A percentile compares a stretch with the other conserved stretches of the same genome.
phyloP scores from a whole-genome alignment of 257 asterid genomes.

The Phtheirospermum japonicum region DNA sequence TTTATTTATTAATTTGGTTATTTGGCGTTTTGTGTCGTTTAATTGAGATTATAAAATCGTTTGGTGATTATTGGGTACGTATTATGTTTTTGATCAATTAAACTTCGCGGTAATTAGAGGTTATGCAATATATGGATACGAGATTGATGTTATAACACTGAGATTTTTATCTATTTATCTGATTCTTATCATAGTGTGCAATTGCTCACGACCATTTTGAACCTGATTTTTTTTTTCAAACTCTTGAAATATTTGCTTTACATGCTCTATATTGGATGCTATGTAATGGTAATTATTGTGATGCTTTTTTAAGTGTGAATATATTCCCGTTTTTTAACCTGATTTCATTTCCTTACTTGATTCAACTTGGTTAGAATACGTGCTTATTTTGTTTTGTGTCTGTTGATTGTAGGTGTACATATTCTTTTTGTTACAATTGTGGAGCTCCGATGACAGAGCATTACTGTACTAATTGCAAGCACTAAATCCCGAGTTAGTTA shows the following conservation, averaged over 20 bases:
- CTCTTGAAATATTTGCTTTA: too few relatives aligned
- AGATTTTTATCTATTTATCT: neutral
- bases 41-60: too few relatives aligned
- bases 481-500: neutral
- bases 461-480: neutral
- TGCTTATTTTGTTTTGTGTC: neutral
- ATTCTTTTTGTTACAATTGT: constrained; percentile 60
- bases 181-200: too few relatives aligned
- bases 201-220: too few relatives aligned
- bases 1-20: neutral
- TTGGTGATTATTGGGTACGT: too few relatives aligned
- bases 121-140: neutral
- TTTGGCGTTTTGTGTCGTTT: neutral
- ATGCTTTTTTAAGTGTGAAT: too few relatives aligned
- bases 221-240: too few relatives aligned
- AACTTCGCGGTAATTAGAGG: too few relatives aligned
- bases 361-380: too few relatives aligned
- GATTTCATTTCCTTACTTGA: too few relatives aligned
- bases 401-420: constrained; percentile 51
- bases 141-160: neutral
- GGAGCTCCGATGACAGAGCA: constrained; percentile 38
- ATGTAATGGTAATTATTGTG: neutral
- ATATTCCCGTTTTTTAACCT: too few relatives aligned
- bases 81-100: too few relatives aligned
- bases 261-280: neutral